These are phyloP conservation scores for Suillus occidentalis DNA, from an alignment of 768 basidiomycete genomes.

Conservation along the genomic window DNA sequence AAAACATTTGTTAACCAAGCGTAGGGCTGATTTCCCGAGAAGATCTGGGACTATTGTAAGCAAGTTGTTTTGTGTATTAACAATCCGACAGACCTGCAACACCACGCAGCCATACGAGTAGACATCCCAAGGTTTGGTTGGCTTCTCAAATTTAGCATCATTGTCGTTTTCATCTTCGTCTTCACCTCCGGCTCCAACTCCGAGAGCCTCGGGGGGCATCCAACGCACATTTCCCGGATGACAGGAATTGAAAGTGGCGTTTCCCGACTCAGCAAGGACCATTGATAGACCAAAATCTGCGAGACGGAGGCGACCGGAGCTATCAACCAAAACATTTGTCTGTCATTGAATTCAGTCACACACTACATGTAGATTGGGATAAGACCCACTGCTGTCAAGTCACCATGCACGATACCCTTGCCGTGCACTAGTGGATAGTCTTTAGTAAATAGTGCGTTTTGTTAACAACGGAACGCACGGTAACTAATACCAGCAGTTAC, in stretches of 20 bases:
- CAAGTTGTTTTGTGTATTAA: background rate
- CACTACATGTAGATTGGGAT: background rate
- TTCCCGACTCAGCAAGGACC: constrained; percentile 30
- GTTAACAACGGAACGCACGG: constrained; percentile 5
- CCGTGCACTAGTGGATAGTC: constrained; percentile 7
- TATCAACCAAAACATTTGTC: constrained; percentile 38
- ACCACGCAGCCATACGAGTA: background rate
- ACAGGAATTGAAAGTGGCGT: constrained; percentile 18
- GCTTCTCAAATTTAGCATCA: constrained; percentile 3
- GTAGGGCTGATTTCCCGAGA: constrained; percentile 25
- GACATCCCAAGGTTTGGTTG: constrained; percentile 15
- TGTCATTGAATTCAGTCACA: constrained; percentile 13
- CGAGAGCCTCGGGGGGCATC: constrained; percentile 19
- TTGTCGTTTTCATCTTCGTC: background rate
- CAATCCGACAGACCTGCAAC: background rate
- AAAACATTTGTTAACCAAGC: constrained; percentile 8
- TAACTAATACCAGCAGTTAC: constrained; percentile 22
- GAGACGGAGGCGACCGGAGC: constrained; percentile 31
- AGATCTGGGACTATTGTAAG: constrained; percentile 19
- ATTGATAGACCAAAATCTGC: constrained; percentile 39
- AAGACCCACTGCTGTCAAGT: constrained; percentile 42
- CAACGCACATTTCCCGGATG: constrained; percentile 13
- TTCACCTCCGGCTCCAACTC: background rate
- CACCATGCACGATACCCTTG: constrained; percentile 42
- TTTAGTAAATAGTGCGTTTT: background rate